These are phyloP conservation scores for Metrosideros polymorpha DNA, from an alignment of 441 rosid species.

Conservation along the genomic window DNA sequence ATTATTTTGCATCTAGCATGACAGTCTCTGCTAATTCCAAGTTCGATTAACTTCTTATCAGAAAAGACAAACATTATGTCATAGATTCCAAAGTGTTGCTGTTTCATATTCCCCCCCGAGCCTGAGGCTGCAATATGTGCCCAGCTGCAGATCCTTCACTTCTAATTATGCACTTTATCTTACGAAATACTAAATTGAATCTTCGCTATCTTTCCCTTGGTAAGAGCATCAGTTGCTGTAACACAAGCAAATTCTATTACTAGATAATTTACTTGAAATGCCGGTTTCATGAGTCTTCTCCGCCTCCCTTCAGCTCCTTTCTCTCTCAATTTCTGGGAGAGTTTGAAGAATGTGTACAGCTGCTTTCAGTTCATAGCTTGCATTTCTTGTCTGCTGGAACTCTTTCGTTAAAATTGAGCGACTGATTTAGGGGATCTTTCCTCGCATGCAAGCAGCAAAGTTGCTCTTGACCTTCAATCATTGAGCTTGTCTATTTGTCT, in stretches of 20 bases:
- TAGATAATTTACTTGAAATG: neutral
- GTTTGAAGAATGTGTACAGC: neutral
- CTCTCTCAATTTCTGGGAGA: neutral
- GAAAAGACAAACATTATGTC: neutral
- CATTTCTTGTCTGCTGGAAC: neutral
- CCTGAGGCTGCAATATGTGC: neutral
- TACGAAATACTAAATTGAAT: neutral
- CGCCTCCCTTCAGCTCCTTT: neutral
- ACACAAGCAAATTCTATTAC: neutral
- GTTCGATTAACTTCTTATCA: neutral
- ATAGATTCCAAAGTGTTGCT: neutral
- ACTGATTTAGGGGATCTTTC: neutral
- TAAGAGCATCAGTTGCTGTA: neutral
- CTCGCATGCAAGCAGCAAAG: neutral
- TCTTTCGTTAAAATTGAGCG: neutral
- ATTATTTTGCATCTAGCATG: neutral
- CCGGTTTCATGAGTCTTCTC: neutral
- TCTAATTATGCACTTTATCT: neutral
- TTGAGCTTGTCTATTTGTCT: neutral
- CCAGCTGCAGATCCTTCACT: neutral
- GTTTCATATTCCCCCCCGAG: neutral
- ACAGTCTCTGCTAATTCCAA: neutral
- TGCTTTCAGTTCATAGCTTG: neutral
- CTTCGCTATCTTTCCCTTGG: neutral
- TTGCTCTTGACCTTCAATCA: neutral